Evolutionary conservation across 75 land plant species (phyloP).

Genomic region (Azolla pinnata): DNA sequence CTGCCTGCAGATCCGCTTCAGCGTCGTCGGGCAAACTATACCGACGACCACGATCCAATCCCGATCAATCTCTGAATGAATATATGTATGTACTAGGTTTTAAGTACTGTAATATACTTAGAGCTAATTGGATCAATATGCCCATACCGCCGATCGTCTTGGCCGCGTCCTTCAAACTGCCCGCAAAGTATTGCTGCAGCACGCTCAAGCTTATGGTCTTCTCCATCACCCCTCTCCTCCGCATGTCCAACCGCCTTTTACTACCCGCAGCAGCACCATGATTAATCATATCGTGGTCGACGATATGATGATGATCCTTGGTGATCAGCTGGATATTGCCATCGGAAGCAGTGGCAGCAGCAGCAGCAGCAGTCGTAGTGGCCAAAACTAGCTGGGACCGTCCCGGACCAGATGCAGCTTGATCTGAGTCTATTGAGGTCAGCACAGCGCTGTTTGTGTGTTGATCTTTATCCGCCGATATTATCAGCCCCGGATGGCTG

Average conservation of each 20-base stretch:
- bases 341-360: background rate
- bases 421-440: too few relatives aligned
- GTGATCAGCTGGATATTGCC: background rate
- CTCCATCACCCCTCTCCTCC: constrained; percentile 49
- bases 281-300: background rate
- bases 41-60: background rate
- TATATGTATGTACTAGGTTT: background rate
- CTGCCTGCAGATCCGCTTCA: constrained; percentile 47
- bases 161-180: constrained; percentile 87
- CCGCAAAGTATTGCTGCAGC: constrained; percentile 79
- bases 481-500: too few relatives aligned
- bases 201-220: constrained; percentile 63
- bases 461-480: too few relatives aligned
- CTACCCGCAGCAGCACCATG: background rate
- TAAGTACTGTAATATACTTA: background rate
- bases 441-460: too few relatives aligned
- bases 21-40: constrained; percentile 43
- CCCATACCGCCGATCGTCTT: constrained; percentile 71
- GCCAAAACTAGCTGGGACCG: too few relatives aligned
- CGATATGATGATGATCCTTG: background rate
- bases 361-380: too few relatives aligned
- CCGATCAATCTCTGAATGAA: background rate
- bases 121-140: too few relatives aligned
- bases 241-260: constrained; percentile 27
- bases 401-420: too few relatives aligned